phyloP scores from a whole-genome alignment of 768 basidiomycete genomes.

The Piloderma croceum region DNA sequence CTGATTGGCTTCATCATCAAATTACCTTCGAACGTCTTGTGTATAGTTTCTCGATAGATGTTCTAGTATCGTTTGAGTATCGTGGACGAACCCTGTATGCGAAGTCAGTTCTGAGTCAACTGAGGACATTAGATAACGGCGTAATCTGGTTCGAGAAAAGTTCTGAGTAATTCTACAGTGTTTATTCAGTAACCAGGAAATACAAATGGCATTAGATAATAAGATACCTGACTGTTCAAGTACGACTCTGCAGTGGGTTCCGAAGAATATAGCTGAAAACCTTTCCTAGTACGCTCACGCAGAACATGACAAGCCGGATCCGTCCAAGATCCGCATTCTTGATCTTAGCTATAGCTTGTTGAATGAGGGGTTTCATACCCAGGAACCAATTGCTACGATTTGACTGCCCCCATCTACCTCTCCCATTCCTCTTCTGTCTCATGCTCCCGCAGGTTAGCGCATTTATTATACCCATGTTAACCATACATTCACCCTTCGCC shows the following conservation, averaged over 20 bases:
- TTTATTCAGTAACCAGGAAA: conserved; percentile 3
- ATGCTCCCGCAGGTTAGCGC: too few species aligned
- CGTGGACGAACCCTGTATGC: conserved; percentile 96
- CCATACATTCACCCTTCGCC: too few species aligned
- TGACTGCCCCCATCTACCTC: too few species aligned
- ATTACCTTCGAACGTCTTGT: conserved; percentile 99
- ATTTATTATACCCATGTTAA: too few species aligned
- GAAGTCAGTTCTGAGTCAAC: not conserved
- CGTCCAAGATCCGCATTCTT: too few species aligned
- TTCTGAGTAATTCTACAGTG: conserved; percentile 76
- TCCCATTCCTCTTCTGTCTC: too few species aligned
- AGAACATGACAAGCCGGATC: conserved; percentile 97
- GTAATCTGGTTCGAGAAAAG: conserved; percentile 96
- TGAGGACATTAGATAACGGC: conserved; percentile 16
- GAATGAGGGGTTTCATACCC: conserved; percentile 94
- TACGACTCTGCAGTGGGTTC: conserved; percentile 99
- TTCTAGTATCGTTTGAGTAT: too few species aligned
- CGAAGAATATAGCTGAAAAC: conserved; percentile 95
- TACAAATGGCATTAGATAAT: not conserved
- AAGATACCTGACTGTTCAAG: conserved; percentile 80
- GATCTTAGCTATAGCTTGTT: conserved; percentile 99
- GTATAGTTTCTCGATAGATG: conserved; percentile 97
- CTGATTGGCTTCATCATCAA: conserved; percentile 99
- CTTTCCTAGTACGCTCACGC: conserved; percentile 97
- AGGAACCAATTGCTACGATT: conserved; percentile 99